Percentiles rank a stretch among this genome's conserved stretches.
Conservation (phyloP, 768 basidiomycete genomes). For the Gloeopeniophorella convolvens region DNA sequence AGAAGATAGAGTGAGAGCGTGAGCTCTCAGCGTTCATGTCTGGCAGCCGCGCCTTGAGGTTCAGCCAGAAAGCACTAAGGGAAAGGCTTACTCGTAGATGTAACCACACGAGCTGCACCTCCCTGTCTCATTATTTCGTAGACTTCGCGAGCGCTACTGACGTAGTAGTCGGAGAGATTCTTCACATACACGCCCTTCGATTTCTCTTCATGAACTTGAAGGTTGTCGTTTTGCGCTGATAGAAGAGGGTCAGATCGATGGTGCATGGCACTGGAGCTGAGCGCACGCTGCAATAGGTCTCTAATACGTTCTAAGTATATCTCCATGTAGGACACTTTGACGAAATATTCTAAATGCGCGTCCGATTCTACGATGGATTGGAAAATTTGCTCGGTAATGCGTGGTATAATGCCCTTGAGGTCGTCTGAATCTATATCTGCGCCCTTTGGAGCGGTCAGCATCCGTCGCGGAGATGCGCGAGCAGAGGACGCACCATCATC, state of each 20-base stretch:
- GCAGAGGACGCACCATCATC: constrained; percentile 74
- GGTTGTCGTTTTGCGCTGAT: constrained; percentile 91
- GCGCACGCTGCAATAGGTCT: constrained; percentile 92
- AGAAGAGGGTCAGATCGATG: neutral
- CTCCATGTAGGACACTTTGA: constrained; percentile 99
- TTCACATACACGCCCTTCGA: constrained; percentile 97
- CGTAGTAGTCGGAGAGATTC: constrained; percentile 95
- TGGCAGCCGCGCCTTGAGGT: constrained; percentile 29
- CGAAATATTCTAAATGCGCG: constrained; percentile 92
- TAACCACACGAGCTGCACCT: constrained; percentile 83
- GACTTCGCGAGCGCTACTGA: constrained; percentile 90
- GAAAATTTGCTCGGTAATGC: constrained; percentile 99
- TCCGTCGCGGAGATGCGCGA: neutral
- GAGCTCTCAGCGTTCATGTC: constrained; percentile 99
- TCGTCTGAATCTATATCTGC: constrained; percentile 95
- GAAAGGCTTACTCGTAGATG: constrained; percentile 73
- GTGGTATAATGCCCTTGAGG: constrained; percentile 92
- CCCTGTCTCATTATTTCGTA: constrained; percentile 99
- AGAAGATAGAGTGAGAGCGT: constrained; percentile 97
- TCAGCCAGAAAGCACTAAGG: neutral
- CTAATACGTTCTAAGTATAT: constrained; percentile 96
- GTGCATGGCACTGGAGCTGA: no score
- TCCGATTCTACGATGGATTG: constrained; percentile 96
- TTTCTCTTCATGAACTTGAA: constrained; percentile 98
- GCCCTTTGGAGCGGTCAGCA: constrained; percentile 47